Evolutionary conservation across 169 alveolate species (phyloP), one percentile per base, ranked within the genome.

Genomic region (Ichthyophthirius multifiliis): DNA sequence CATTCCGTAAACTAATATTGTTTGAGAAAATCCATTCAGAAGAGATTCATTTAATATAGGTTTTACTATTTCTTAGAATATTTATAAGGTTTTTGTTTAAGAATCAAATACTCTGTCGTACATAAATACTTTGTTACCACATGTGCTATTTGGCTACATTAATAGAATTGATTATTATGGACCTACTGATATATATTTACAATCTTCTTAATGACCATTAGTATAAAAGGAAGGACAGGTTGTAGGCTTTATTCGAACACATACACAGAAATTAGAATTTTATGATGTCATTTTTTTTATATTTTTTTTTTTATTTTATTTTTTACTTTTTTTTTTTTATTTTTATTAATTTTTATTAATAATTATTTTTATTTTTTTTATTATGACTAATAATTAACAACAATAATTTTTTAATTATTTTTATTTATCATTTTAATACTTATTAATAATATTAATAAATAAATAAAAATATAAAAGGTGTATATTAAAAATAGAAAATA

Each of bases 1-100:
- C 63, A 63, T 63, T 9, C 84, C 84, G 35, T 78, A 78, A 31
- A 75, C 84, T 64, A 78, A 78, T 44, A 78, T 65, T 43, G 84
- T 78, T n/a, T 75, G 78, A 65, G 55, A 64, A 78, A 63, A 78
- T 12, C 84, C 84, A 43, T 55, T 55, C 10, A 55, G 31, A 55
- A 55, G 71, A 23, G 71, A 55, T 55, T 55, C 71, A 10, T 34
- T 27, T 27, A 55, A 27, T 0, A 0, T 55, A 7, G 71, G 71
- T 3, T 27, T 13, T 27, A 55, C 71, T 3, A 27, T 39, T 5
- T 39, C 71, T 27, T 55, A 34, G 18, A 55, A 55, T 4, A 55
- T 55, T 5, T 55, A 55, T 27, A 13, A 27, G 3, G 71, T 55
- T 5, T 55, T 20, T 20, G 71, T 27, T 55, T 55, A 27, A 27